Base-by-base conservation (phyloP, 2,329 filamentous ascomycete genomes). In the Beauveria varroae region DNA sequence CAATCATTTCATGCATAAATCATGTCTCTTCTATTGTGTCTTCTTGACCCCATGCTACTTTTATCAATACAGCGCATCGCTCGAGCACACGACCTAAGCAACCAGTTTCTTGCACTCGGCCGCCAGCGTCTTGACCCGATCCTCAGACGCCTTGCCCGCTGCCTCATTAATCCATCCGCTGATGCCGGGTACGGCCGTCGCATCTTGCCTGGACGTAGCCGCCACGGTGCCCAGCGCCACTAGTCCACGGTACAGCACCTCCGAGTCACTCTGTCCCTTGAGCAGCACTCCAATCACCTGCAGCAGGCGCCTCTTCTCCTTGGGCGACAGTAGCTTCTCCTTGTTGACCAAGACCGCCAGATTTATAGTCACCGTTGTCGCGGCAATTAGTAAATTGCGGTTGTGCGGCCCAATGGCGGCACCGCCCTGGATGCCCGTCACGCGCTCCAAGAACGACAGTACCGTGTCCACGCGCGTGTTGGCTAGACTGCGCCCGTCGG, bases 341-440 rank as follows among this genome's bases (percentile, higher is more conserved):
- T 76, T 76, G 34, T 76, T 65, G 9, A 90, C 81, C 12, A 93
- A 81, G 1, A 96, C 91, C 0, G 91, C 81, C 65, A 90, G 89
- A 74, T 99, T 98, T 71, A 98, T 87, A 63, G 89, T 87, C 0
- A 91, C 80, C 0, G 95, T 96, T 1, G 90, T 86, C 20, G 91
- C 79, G 0, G 95, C 93, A 60, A 96, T 87, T 56, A 89, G 84
- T 12, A 98, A 78, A 67, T 96, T 96, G 57, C 89, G 86, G 71
- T 96, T 95, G 57, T 73, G 75, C 14, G 75, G 66, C 65, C 81
- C 81, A n/a, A 84, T 76, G 1, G 77, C 74, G 1, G 78, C 77
- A 3, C 74, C 78, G 44, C 75, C 77, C 1, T 73, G 71, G 43
- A 80, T 75, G 5, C 81, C 81, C 3, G 86, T 76, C 28, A 90